phyloP scores from a whole-genome alignment of 257 asterid species.

The Forsythia suspensa region DNA sequence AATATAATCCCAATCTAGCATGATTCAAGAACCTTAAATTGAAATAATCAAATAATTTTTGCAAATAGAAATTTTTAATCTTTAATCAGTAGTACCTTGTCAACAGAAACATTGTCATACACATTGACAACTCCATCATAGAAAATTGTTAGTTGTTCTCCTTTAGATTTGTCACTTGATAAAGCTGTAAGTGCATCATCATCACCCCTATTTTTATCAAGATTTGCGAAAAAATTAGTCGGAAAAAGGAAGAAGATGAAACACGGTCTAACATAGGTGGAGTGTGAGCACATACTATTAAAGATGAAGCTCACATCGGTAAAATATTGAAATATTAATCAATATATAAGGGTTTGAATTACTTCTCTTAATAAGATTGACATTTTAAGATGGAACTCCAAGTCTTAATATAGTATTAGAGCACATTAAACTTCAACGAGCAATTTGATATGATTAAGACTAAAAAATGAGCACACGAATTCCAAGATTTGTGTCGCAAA shows the following conservation, averaged over 20 bases:
- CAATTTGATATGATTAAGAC: no score
- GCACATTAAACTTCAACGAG: no score
- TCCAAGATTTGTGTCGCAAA: no score
- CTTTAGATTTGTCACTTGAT: not conserved
- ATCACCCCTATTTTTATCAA: not conserved
- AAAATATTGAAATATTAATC: no score
- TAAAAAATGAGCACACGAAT: no score
- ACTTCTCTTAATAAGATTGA: no score
- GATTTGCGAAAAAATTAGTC: not conserved
- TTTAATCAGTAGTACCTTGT: conserved; percentile 8
- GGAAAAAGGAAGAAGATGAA: not conserved
- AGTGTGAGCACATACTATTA: no score
- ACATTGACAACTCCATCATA: conserved; percentile 16
- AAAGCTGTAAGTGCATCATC: not conserved
- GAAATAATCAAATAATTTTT: not conserved
- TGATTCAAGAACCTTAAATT: not conserved
- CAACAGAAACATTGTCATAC: conserved; percentile 19
- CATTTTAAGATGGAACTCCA: no score
- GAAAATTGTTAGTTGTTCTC: conserved; percentile 20
- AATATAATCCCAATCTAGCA: not conserved
- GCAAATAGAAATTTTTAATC: no score
- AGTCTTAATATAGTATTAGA: not conserved
- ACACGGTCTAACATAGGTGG: no score
- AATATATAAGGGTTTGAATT: no score
- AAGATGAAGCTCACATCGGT: no score